A percentile compares a stretch with the other conserved stretches of the same genome.
Evolutionary conservation across 139 green algal species (phyloP).

Genomic region (Coelastrella sp.): DNA sequence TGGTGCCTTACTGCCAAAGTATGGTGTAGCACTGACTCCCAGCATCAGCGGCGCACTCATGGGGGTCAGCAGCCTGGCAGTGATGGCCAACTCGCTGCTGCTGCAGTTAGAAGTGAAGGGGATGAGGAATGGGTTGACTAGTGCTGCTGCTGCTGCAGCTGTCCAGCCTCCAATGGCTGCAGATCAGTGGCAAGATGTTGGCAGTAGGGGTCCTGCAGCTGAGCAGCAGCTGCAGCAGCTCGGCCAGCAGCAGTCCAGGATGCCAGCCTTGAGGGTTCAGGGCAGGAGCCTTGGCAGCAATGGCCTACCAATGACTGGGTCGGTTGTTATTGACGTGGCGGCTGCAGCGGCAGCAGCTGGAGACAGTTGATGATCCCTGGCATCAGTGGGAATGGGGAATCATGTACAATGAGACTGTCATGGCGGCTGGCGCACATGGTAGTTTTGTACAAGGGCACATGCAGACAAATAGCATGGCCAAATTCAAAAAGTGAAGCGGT

Average conservation of each 20-base stretch:
- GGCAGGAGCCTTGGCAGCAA: background rate
- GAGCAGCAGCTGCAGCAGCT: background rate
- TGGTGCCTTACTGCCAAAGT: slow-evolving; percentile 58
- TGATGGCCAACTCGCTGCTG: slow-evolving; percentile 90
- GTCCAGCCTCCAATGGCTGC: background rate
- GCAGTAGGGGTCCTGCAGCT: no score
- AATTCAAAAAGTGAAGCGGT: no score
- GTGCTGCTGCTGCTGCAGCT: background rate
- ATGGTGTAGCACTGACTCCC: slow-evolving; percentile 65
- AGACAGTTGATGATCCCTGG: background rate
- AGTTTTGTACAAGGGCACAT: no score
- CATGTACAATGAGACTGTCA: background rate
- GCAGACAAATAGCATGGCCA: no score
- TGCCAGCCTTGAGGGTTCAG: no score
- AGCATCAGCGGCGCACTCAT: slow-evolving; percentile 83
- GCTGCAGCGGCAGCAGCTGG: background rate
- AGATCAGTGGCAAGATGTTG: no score
- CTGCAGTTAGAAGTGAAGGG: slow-evolving; percentile 68
- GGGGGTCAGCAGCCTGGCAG: slow-evolving; percentile 81
- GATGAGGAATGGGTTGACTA: slow-evolving; percentile 12
- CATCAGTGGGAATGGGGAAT: no score
- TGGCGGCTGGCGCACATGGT: background rate
- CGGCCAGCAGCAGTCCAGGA: background rate
- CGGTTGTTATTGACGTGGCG: background rate
- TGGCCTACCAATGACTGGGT: background rate